Evolutionary conservation across 345 rosid species (phyloP).

Genomic region (Microcos paniculata): DNA sequence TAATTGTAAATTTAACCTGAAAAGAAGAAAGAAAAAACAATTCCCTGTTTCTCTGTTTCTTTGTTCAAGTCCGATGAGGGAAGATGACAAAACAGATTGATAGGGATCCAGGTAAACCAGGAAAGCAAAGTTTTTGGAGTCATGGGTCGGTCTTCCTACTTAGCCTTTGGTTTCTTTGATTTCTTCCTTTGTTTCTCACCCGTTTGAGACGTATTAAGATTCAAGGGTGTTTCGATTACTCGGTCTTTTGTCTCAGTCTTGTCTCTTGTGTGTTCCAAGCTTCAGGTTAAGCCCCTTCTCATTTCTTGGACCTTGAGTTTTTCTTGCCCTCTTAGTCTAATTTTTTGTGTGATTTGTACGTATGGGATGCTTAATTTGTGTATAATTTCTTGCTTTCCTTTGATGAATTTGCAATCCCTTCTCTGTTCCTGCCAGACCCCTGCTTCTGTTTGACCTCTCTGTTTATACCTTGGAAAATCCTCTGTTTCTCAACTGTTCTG

Average conservation of each 20-base stretch:
- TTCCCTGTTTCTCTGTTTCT: not conserved
- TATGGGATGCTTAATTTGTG: no score
- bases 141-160: not conserved
- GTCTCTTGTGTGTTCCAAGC: not conserved
- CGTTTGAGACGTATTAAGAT: slow-evolving; percentile 7
- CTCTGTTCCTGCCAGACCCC: not conserved
- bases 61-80: slow-evolving; percentile 4
- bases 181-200: slow-evolving; percentile 13
- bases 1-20: not conserved
- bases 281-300: slow-evolving; percentile 24
- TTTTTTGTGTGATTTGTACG: not conserved
- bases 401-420: not conserved
- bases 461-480: not conserved
- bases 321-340: not conserved
- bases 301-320: slow-evolving; percentile 11
- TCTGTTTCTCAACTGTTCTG: not conserved
- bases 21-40: not conserved
- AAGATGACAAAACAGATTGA: slow-evolving; percentile 9
- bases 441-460: slow-evolving; percentile 4
- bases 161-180: not conserved
- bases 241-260: slow-evolving; percentile 13
- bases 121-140: not conserved
- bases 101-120: no score
- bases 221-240: not conserved
- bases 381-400: not conserved